Evolutionary conservation across 805 yeast genomes (phyloP).

Genomic region (Saturnispora galanensis): DNA sequence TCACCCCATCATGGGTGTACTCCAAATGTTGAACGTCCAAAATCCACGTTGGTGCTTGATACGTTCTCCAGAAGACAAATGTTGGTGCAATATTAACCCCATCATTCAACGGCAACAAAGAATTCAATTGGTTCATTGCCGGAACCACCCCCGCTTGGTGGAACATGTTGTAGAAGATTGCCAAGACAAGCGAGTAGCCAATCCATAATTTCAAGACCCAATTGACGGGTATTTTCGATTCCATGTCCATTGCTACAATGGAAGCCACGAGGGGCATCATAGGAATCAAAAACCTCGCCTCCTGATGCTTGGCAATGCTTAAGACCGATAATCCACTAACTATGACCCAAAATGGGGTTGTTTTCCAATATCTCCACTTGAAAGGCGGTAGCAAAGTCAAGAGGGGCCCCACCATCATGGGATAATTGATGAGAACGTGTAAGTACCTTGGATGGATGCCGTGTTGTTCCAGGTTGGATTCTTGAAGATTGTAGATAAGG

Average conservation of each 20-base stretch:
- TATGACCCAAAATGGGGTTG: slow-evolving; percentile 51
- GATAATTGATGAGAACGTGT: slow-evolving; percentile 67
- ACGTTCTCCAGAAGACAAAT: slow-evolving; percentile 87
- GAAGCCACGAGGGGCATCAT: slow-evolving; percentile 59
- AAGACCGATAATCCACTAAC: slow-evolving; percentile 52
- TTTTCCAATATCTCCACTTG: slow-evolving; percentile 31
- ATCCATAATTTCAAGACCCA: slow-evolving; percentile 41
- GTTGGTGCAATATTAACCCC: slow-evolving; percentile 21
- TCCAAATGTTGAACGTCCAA: slow-evolving; percentile 8
- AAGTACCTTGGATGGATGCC: slow-evolving; percentile 77
- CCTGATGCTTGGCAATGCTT: slow-evolving; percentile 85
- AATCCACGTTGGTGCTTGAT: slow-evolving; percentile 89
- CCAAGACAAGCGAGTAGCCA: slow-evolving; percentile 50
- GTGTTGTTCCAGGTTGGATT: slow-evolving; percentile 55
- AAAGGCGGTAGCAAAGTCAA: slow-evolving; percentile 36
- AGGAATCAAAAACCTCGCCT: slow-evolving; percentile 78
- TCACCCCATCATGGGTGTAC: slow-evolving; percentile 2
- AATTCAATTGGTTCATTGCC: slow-evolving; percentile 36
- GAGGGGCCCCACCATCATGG: slow-evolving; percentile 76
- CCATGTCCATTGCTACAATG: slow-evolving; percentile 28
- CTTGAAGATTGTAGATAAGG: slow-evolving; percentile 54
- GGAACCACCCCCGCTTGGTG: slow-evolving; percentile 91
- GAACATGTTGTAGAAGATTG: slow-evolving; percentile 60
- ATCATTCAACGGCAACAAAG: slow-evolving; percentile 14
- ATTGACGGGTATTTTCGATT: slow-evolving; percentile 12